Evolutionary conservation across 257 asterid species (phyloP), one percentile per base, ranked within the genome.

Genomic region (Solanum bukasovii): DNA sequence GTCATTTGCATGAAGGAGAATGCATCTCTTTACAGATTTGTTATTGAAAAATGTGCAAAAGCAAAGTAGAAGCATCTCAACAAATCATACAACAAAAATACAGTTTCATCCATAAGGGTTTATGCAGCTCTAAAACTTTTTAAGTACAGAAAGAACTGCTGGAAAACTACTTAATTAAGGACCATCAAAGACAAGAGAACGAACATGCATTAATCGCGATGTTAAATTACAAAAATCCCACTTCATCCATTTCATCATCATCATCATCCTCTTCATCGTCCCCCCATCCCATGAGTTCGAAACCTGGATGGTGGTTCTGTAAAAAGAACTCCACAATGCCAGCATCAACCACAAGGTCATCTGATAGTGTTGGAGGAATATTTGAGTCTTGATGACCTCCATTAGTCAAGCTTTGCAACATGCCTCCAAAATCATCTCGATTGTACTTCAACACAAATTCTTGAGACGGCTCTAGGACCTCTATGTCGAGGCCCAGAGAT

Each of bases 401-500:
- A 72, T 59, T 25, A 34, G 87, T 52, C n/a, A 73, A 10, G 84
- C 87, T 72, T 20, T 61, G 52, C 84, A 85, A 44, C 68, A 79
- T 29, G 56, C 12, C 16, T 16, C 42, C 18, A 14, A 25, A 29
- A 65, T 11, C 88, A 9, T 85, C 88, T 38, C 87, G 83, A 61
- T 67, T 44, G 74, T 85, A 88, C 77, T 88, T 88, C 25, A 88
- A 67, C 46, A 49, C 16, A 37, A 88, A 78, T 14, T 88, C 63
- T 61, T 81, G 87, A 31, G 84, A 84, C 13, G 83, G 83, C 3
- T 78, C 81, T 68, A 78, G 88, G 33, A 88, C 78, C 88, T 88
- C 88, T 61, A 78, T 5, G 25, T 86, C 87, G 5, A 88, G 83
- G 25, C 74, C 33, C 4, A 88, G 42, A 31, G 90, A 59, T 14